Conservation (phyloP, 179 eudicot species). For the Sideroxylon spinosum region DNA sequence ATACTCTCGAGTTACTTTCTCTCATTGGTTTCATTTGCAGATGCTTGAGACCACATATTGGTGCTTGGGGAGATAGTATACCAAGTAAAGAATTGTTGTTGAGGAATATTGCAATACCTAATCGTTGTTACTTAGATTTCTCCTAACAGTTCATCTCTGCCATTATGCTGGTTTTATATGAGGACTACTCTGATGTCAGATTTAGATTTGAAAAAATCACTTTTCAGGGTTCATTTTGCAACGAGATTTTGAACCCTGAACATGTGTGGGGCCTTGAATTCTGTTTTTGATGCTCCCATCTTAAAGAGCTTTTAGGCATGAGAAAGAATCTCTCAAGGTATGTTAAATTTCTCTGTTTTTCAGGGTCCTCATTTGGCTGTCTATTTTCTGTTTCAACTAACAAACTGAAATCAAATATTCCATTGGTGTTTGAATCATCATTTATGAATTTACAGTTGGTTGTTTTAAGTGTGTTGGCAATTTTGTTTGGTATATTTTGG, state of each 20-base stretch:
- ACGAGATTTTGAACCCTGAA: background rate
- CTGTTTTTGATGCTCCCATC: background rate
- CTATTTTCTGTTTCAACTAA: background rate
- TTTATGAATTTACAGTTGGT: background rate
- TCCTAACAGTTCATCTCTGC: background rate
- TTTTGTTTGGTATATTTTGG: background rate
- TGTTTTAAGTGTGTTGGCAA: background rate
- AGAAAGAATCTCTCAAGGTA: background rate
- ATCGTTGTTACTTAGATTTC: background rate
- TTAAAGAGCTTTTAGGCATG: background rate
- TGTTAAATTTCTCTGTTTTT: background rate
- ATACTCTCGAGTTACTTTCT: background rate
- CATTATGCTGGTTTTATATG: background rate
- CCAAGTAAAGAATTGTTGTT: background rate
- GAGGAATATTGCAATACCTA: background rate
- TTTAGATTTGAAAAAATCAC: background rate
- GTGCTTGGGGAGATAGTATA: background rate
- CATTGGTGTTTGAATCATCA: background rate
- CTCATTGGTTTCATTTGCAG: constrained; percentile 6
- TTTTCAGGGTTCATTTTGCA: constrained; percentile 1
- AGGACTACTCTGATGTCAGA: background rate
- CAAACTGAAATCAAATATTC: background rate
- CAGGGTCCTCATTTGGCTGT: background rate
- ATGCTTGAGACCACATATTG: background rate
- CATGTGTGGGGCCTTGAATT: background rate